Evolutionary conservation across 1,284 basidiomycete genomes (phyloP), one percentile per base, ranked within the genome.

Genomic region (Ustilago xerochloae): DNA sequence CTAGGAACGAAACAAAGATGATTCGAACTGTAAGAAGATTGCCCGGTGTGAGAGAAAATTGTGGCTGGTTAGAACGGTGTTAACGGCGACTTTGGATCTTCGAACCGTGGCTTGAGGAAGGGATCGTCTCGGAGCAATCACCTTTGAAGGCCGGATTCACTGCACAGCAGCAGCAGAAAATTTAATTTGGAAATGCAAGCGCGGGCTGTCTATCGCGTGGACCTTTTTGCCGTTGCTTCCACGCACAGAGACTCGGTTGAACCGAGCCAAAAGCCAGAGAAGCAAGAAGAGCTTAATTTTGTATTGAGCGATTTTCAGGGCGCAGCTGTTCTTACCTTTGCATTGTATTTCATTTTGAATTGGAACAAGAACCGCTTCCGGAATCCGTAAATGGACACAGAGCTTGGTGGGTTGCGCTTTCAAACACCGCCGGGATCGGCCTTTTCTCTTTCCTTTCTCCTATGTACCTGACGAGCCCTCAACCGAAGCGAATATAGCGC

Each of bases 261-360:
- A n/a, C n/a, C n/a, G n/a, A n/a, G n/a, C n/a, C n/a, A n/a, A n/a
- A 39, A 49, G 45, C 49, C 18, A 53, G 33, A 3, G n/a, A 51
- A 28, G 50, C 45, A 62, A 28, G 6, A 29, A 46, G 54, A 57
- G 62, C 54, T 57, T 64, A 49, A 64, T 22, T 47, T 51, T 60
- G 51, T 52, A 56, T 53, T 50, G 38, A 13, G 51, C 22, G 55
- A 56, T 61, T 66, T 61, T 61, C 53, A 43, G 63, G 63, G 57
- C 38, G 36, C 57, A 28, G 39, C 35, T 22, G 32, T 66, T 48
- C 16, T 47, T 51, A 2, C 32, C 15, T 6, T 47, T 47, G 63
- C 63, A 66, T 32, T 20, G 26, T 7, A 48, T 38, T 39, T 24
- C n/a, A 22, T n/a, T 28, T 32, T 48, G 8, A 41, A 41, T 20